Conservation (phyloP, 768 basidiomycete species). For the Leccinum barrowsii region DNA sequence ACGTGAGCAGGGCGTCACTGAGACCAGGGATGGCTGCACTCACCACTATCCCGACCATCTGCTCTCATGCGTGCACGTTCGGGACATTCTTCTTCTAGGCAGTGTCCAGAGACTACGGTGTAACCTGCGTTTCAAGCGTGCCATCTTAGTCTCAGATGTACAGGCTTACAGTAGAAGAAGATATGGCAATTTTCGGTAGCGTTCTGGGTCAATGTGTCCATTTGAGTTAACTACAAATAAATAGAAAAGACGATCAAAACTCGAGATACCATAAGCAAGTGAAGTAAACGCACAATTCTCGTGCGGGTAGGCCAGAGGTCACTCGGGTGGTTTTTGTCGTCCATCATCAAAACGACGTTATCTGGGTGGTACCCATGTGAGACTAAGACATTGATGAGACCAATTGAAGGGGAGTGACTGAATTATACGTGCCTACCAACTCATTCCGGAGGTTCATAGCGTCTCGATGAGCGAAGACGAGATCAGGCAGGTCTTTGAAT, state of each 20-base stretch:
- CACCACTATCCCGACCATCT: slow-evolving; percentile 49
- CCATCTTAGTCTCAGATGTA: not conserved
- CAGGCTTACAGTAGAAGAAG: slow-evolving; percentile 51
- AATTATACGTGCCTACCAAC: not conserved
- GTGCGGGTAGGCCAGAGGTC: not conserved
- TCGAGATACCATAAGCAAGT: not conserved
- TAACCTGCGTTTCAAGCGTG: not conserved
- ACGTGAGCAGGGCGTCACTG: not conserved
- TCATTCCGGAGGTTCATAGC: not conserved
- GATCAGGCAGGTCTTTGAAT: not conserved
- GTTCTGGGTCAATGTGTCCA: slow-evolving; percentile 39
- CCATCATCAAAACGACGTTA: not conserved
- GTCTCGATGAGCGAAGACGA: not conserved
- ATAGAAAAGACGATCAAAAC: not conserved
- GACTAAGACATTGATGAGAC: not conserved
- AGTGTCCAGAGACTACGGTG: slow-evolving; percentile 16
- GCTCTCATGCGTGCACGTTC: slow-evolving; percentile 38
- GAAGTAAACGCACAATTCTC: not conserved
- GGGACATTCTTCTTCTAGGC: slow-evolving; percentile 8
- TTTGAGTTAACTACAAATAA: slow-evolving; percentile 30
- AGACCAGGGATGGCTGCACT: not conserved
- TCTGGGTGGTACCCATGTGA: not conserved
- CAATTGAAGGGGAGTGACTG: not conserved
- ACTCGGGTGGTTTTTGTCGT: not conserved
- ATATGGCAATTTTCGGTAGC: slow-evolving; percentile 44